Evolutionary conservation across 495 filamentous ascomycete genomes (phyloP), one percentile per base, ranked within the genome.

Genomic region (Podospora sp.): DNA sequence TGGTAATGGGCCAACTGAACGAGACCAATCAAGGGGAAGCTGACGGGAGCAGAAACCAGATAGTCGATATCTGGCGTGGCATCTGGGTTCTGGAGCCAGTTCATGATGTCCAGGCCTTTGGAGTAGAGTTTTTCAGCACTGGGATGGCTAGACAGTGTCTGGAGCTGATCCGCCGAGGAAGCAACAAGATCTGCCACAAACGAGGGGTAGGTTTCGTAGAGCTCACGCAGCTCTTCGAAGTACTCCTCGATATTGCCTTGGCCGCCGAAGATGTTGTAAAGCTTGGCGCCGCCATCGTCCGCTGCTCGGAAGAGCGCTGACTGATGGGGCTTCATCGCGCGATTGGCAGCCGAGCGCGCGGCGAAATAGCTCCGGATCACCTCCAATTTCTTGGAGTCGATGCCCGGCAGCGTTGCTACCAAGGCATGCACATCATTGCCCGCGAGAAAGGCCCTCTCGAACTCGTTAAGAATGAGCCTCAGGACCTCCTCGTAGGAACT

Each of bases 211-310:
- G 92, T 96, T 56, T 84, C 86, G 82, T 94, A 96, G 35, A 98
- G 84, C 77, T 94, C 90, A 46, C 94, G 88, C 50, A 99, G 86
- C 80, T 99, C 96, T 63, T 97, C 94, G 75, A 98, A 99, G 79
- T 98, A 99, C 78, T 98, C 96, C 77, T 98, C 93, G 66, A 98
- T 97, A 77, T 98, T 99, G 62, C 96, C 96, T 76, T 99, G 96
- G n/a, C 96, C 96, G 55, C 96, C 96, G 68, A 97, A 97, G 65
- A 99, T 91, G 59, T 88, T 92, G 82, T 96, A 98, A 51, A 98
- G 83, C 63, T 82, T 87, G 7, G 92, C 94, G 36, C 84, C 84
- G 49, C 85, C 87, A 52, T 97, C 94, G 3, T 87, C 88, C 4
- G 92, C 93, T 22, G 93, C 93, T 21, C 96, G 88, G 75, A 97